Evolutionary conservation across 306 rosid genomes (phyloP).

Genomic region (Cicer chorassanicum): DNA sequence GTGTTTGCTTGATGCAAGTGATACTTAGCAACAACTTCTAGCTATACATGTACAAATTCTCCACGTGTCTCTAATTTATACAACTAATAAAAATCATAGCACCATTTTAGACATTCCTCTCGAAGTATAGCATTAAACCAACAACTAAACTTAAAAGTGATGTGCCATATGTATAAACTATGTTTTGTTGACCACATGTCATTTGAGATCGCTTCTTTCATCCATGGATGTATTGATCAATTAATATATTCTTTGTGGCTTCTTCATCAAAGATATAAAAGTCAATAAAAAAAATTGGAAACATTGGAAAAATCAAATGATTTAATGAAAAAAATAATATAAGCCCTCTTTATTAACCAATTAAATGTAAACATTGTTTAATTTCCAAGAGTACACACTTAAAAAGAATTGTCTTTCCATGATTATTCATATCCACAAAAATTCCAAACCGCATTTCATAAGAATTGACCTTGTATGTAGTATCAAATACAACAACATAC

Average conservation of each 20-base stretch:
- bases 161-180: background rate
- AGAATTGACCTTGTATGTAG: background rate
- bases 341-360: background rate
- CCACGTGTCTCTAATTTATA: background rate
- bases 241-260: background rate
- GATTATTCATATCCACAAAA: background rate
- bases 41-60: too few relatives aligned
- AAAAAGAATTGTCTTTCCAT: background rate
- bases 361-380: background rate
- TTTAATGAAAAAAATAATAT: background rate
- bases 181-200: background rate
- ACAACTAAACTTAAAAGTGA: background rate
- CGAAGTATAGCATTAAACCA: background rate
- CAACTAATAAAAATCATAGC: background rate
- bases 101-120: background rate
- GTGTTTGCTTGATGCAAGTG: too few relatives aligned
- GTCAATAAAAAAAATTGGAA: background rate
- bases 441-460: background rate
- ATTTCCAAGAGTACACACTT: background rate
- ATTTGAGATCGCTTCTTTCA: constrained; percentile 19
- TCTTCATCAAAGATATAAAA: constrained; percentile 9
- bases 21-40: too few relatives aligned
- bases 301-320: too few relatives aligned
- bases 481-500: constrained; percentile 4
- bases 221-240: constrained; percentile 2